Base-by-base conservation (phyloP, 106 monocot genomes). In the Dioscorea zingiberensis region DNA sequence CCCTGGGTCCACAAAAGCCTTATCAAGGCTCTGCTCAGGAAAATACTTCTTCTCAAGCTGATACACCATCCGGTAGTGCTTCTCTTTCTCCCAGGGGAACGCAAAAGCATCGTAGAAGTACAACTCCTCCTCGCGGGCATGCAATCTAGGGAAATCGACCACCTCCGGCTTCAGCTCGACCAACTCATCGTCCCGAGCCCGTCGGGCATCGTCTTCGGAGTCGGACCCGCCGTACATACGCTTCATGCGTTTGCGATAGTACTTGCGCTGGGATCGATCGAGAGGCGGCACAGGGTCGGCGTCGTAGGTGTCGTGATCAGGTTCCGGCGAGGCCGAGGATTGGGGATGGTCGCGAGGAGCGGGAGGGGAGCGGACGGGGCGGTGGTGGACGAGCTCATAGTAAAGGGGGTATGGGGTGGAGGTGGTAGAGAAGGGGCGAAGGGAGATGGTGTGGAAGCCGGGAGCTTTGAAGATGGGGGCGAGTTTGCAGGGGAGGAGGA, bases 21-120 rank as follows among this genome's bases (percentile, higher is more conserved):
- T 92, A 48, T 98, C 97, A 12, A 98, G 75, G 56, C 80, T 86
- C 7, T 98, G 81, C 7, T 98, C 81, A 0, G 97, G 97, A 55
- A 98, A 98, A 58, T 86, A 98, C 77, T 98, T 98, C 84, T 93
- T 98, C 86, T 98, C 97, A 21, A 98, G 77, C 65, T 80, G 85
- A 69, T 98, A 89, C 18, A 98, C 92, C 97, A 98, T 98, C 53
- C 84, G 62, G 61, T 98, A 98, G 67, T 98, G 97, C 75, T 86
- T 92, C 16, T 93, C 84, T 81, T 98, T 98, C 86, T 98, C 97
- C 97, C 97, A 97, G 13, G 97, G 97, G 26, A 84, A 81, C 25
- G 97, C 97, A 66, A 98, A 92, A 15, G 92, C 84, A 73, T 98
- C 97, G 66, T 98, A 68, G 80, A 98, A 98, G 74, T 92, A 93